These are phyloP conservation scores for Cichorium intybus DNA, from an alignment of 140 eudicot genomes.

Conservation along the genomic window DNA sequence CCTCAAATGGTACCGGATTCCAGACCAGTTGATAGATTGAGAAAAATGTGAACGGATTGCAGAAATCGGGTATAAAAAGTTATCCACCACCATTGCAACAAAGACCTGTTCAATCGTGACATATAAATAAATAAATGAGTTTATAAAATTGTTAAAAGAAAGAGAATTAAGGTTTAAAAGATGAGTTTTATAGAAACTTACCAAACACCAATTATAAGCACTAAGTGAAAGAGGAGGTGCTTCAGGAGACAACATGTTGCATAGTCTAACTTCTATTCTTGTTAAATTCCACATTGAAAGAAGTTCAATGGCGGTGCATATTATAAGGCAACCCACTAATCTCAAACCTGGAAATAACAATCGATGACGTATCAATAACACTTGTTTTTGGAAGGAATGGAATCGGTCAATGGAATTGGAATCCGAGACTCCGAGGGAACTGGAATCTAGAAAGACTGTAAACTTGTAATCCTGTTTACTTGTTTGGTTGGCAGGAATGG, in stretches of 20 bases:
- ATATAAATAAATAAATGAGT: too few relatives aligned
- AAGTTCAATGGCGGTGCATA: slow-evolving; percentile 70
- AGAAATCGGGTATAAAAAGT: slow-evolving; percentile 80
- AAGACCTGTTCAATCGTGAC: slow-evolving; percentile 58
- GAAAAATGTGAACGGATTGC: slow-evolving; percentile 88
- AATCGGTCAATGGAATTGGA: too few relatives aligned
- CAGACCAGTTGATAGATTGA: slow-evolving; percentile 97
- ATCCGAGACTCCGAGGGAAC: too few relatives aligned
- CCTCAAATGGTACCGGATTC: slow-evolving; percentile 90
- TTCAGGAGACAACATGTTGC: slow-evolving; percentile 95
- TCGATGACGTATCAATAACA: too few relatives aligned
- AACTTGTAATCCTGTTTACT: too few relatives aligned
- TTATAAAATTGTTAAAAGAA: background rate
- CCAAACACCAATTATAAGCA: slow-evolving; percentile 90
- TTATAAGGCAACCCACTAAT: slow-evolving; percentile 46
- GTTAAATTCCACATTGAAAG: slow-evolving; percentile 99
- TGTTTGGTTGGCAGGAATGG: too few relatives aligned
- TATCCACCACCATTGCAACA: slow-evolving; percentile 93
- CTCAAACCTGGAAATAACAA: slow-evolving; percentile 48
- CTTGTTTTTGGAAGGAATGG: background rate
- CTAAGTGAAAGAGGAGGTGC: slow-evolving; percentile 89
- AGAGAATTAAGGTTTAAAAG: slow-evolving; percentile 2
- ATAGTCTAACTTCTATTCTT: slow-evolving; percentile 84
- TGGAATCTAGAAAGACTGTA: too few relatives aligned
- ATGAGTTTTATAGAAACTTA: slow-evolving; percentile 36